phyloP scores from a whole-genome alignment of 306 rosid species.

The Cicer pinnatifidum region DNA sequence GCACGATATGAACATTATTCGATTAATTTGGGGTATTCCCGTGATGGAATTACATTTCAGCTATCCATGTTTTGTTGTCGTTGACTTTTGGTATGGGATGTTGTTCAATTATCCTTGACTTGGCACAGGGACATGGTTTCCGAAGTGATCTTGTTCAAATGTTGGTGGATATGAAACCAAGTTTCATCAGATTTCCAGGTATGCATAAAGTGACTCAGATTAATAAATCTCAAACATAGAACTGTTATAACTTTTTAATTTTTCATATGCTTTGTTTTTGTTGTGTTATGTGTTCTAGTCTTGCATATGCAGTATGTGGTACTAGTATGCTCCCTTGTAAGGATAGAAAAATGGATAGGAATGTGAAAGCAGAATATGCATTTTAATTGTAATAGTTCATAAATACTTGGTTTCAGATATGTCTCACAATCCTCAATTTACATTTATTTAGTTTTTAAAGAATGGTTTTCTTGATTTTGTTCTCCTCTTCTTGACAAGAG shows the following conservation, averaged over 20 bases:
- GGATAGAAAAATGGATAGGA: constrained; percentile 4
- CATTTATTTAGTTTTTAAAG: background rate
- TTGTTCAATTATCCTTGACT: constrained; percentile 24
- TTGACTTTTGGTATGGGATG: too few relatives aligned
- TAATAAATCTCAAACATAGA: constrained; percentile 22
- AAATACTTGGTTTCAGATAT: constrained; percentile 25
- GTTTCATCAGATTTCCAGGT: constrained; percentile 93
- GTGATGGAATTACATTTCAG: too few relatives aligned
- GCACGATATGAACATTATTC: constrained; percentile 1
- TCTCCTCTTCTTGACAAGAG: background rate
- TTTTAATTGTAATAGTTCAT: background rate
- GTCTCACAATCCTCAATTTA: background rate
- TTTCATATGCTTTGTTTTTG: constrained; percentile 18
- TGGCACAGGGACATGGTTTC: constrained; percentile 83
- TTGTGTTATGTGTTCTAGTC: constrained; percentile 30
- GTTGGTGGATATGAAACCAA: constrained; percentile 68
- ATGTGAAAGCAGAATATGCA: constrained; percentile 3
- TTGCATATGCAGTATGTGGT: constrained; percentile 25
- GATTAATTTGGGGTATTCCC: too few relatives aligned
- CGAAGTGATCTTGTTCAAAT: constrained; percentile 72
- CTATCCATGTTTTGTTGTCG: too few relatives aligned
- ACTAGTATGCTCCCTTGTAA: constrained; percentile 8
- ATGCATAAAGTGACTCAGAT: constrained; percentile 37
- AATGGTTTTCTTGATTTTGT: background rate
- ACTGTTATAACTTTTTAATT: constrained; percentile 18